Evolutionary conservation across 2,329 filamentous ascomycete species (phyloP), one percentile per base, ranked within the genome.

Genomic region (Ilyonectria mors-panacis): DNA sequence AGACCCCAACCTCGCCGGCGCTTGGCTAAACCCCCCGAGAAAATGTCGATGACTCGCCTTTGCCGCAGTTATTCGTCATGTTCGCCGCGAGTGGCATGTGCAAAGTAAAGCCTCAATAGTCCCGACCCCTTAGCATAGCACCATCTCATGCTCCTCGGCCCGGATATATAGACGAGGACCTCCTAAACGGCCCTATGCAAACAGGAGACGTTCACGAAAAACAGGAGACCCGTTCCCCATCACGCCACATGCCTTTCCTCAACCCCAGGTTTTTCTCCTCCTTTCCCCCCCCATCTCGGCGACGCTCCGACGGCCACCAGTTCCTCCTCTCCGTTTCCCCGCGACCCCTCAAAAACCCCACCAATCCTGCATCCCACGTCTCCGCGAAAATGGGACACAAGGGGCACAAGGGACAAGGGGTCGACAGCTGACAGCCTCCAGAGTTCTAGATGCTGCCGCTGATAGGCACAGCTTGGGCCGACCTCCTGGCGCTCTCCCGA

Each of bases 261-360:
- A 50, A 58, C 66, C 66, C 66, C 63, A 57, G 45, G 51, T 65
- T 63, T 60, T 35, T 7, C 33, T 33, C 8, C 35, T 26, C 8
- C 9, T 6, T 30, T 23, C 45, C 33, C 45, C 45, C 33, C 55
- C 54, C 56, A 59, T 59, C 61, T 63, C 69, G 64, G 66, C 44
- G 65, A 60, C 61, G 45, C 61, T 63, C 63, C 65, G 68, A 60
- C 35, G 28, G 35, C 35, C 12, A 39, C 50, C 19, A 37, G 21
- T 26, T 37, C 55, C 63, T 37, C 55, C 63, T 44, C 63, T 66
- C 58, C 68, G 59, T 65, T 71, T 67, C 64, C 67, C 67, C 70
- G 65, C 70, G 63, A 66, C 58, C 53, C 60, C 37, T 17, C 42
- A 9, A 53, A 13, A 13, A 39, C 58, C 50, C 50, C 50, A 37